These are phyloP conservation scores for Telfairia occidentalis DNA, from an alignment of 331 rosid genomes.

Conservation along the genomic window DNA sequence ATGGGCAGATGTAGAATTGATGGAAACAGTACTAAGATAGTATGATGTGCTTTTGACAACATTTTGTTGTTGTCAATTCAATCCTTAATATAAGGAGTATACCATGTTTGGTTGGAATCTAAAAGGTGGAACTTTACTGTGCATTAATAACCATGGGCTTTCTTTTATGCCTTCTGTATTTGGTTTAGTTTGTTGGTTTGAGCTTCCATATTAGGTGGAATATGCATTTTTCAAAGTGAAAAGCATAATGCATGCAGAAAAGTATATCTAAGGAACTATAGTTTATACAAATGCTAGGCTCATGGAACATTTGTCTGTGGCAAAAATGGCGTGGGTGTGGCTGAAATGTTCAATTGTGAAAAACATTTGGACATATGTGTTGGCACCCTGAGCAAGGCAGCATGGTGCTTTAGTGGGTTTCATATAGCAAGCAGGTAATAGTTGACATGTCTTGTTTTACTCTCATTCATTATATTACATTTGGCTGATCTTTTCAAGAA, in stretches of 20 bases:
- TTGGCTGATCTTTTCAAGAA: conserved; percentile 1
- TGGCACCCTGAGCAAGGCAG: conserved; percentile 92
- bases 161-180: background rate
- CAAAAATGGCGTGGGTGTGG: conserved; percentile 88
- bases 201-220: background rate
- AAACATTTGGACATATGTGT: conserved; percentile 72
- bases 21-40: background rate
- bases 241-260: background rate
- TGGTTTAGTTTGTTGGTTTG: background rate
- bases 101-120: no score
- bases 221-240: background rate
- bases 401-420: conserved; percentile 94
- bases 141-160: background rate
- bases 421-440: conserved; percentile 91
- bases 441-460: conserved; percentile 4
- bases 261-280: background rate
- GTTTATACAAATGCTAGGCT: conserved; percentile 37
- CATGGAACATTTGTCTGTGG: conserved; percentile 95
- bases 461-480: background rate
- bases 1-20: conserved; percentile 3
- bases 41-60: conserved; percentile 1
- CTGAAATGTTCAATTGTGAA: conserved; percentile 79
- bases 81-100: background rate
- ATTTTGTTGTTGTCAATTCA: conserved; percentile 11
- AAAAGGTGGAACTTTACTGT: no score